Percentiles rank a stretch among this genome's conserved stretches.
Evolutionary conservation across 2,329 filamentous ascomycete genomes (phyloP).

Genomic region (Sclerotinia nivalis): DNA sequence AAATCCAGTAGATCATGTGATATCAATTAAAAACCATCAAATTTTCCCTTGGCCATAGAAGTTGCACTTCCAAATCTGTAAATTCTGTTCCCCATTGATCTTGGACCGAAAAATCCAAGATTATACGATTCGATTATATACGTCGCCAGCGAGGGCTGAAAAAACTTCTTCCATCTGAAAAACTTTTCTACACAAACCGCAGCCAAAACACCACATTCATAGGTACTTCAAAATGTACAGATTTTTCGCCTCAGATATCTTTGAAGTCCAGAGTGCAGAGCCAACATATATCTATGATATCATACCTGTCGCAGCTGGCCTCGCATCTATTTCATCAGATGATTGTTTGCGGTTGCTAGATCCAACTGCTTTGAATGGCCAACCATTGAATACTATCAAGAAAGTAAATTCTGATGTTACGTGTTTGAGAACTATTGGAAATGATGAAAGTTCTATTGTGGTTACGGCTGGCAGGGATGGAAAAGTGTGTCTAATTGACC

Average conservation of each 20-base stretch:
- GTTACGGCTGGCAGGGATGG: slow-evolving; percentile 74
- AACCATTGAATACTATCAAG: slow-evolving; percentile 50
- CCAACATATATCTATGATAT: slow-evolving; percentile 49
- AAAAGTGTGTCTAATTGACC: slow-evolving; percentile 65
- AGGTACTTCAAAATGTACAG: slow-evolving; percentile 42
- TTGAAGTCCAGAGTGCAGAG: slow-evolving; percentile 35
- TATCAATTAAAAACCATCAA: neutral
- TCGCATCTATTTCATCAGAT: slow-evolving; percentile 63
- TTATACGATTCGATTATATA: neutral
- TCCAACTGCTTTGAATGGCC: slow-evolving; percentile 54
- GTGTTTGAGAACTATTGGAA: slow-evolving; percentile 59
- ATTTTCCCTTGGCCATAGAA: neutral
- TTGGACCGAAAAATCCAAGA: neutral
- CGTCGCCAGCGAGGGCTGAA: neutral
- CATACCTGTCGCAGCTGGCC: slow-evolving; percentile 35
- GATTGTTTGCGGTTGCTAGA: slow-evolving; percentile 68
- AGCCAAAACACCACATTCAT: slow-evolving; percentile 22
- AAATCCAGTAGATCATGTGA: slow-evolving; percentile 17
- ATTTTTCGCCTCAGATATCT: slow-evolving; percentile 33
- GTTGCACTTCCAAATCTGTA: neutral
- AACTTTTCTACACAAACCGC: slow-evolving; percentile 8
- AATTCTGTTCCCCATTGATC: too few relatives aligned
- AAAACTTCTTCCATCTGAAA: slow-evolving; percentile 11
- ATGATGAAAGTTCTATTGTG: slow-evolving; percentile 49
- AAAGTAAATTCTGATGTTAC: slow-evolving; percentile 64